A percentile compares a stretch with the other conserved stretches of the same genome.
These are phyloP conservation scores for Leucogyrophana mollusca DNA, from an alignment of 768 basidiomycete genomes.

Conservation along the genomic window DNA sequence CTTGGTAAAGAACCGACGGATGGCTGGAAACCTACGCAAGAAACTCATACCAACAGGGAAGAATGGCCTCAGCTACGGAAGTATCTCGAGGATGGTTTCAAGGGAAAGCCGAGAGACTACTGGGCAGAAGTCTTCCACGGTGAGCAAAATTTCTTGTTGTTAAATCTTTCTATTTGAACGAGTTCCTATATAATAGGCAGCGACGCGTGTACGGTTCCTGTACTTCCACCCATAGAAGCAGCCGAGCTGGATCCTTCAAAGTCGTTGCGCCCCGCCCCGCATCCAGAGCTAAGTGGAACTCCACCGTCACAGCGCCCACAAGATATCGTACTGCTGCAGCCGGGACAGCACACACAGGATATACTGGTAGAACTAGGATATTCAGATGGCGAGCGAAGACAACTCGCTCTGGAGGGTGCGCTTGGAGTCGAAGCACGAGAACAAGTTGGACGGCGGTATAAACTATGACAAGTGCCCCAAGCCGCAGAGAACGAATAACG, in stretches of 20 bases:
- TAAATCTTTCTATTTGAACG: not conserved
- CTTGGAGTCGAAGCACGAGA: conserved; percentile 36
- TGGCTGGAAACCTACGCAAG: conserved; percentile 55
- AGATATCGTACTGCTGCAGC: conserved; percentile 26
- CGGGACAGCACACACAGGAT: conserved; percentile 55
- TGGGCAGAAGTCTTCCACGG: conserved; percentile 72
- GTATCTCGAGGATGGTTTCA: conserved; percentile 68
- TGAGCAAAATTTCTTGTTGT: conserved; percentile 22
- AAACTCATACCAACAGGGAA: conserved; percentile 42
- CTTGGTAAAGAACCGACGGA: conserved; percentile 43
- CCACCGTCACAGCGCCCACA: conserved; percentile 18
- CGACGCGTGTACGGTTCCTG: conserved; percentile 72
- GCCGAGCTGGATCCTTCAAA: conserved; percentile 37
- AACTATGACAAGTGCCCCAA: too few relatives aligned
- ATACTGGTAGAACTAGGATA: conserved; percentile 54
- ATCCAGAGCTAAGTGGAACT: conserved; percentile 44
- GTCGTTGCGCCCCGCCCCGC: conserved; percentile 45
- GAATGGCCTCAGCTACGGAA: conserved; percentile 57
- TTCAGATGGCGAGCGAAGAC: conserved; percentile 34
- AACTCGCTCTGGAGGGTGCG: conserved; percentile 46
- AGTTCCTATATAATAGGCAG: conserved; percentile 41
- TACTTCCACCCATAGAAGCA: conserved; percentile 65
- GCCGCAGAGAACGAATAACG: too few relatives aligned
- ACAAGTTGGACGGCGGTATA: conserved; percentile 9
- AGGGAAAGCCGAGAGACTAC: conserved; percentile 55